Evolutionary conservation across 2,329 filamentous ascomycete genomes (phyloP), one percentile per base, ranked within the genome.

Genomic region (Huntiella omanensis): DNA sequence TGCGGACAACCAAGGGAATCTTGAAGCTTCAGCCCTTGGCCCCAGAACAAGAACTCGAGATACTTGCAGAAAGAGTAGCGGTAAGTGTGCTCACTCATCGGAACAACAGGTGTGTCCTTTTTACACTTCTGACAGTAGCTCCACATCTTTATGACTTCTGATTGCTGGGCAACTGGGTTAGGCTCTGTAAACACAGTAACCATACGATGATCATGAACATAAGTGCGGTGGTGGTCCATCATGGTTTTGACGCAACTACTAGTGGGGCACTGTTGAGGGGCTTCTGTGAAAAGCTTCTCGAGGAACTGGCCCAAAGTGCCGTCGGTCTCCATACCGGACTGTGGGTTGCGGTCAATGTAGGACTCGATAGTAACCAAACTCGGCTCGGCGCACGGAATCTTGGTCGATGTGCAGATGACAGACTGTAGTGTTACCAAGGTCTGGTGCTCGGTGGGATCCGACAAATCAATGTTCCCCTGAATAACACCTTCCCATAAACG

Each of bases 31-130:
- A 96, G 65, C 34, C 84, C 81, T 37, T 76, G 81, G 56, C 87
- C 88, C 87, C 88, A 98, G 60, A 96, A 96, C 2, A 87, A 86
- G 13, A 98, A 68, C 61, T 98, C 91, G n/a, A 98, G 69, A 56
- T 96, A 98, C 61, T 98, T 98, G 8, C 85, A 91, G 56, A 98
- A 93, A 0, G 91, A 98, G 59, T 98, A 98, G 59, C 92, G 95
- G 83, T 86, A 98, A 0, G 87, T 92, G 55, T 77, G 86, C 48
- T 86, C 78, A 1, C 88, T 95, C 85, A 98, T 95, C 32, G 80
- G 78, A 53, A 83, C 82, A 41, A 87, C 78, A 35, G 85, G 83
- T 0, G 88, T 93, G 58, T 96, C 87, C 53, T 84, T 84, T 45
- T 83, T 80, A 60, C 92, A 98, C 28, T 83, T 70, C 55, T 93